Percentiles rank a stretch among this genome's conserved stretches.
Evolutionary conservation across 192 early-diverging fungal species (phyloP).

Genomic region (Rhizoclosmatium globosum): DNA sequence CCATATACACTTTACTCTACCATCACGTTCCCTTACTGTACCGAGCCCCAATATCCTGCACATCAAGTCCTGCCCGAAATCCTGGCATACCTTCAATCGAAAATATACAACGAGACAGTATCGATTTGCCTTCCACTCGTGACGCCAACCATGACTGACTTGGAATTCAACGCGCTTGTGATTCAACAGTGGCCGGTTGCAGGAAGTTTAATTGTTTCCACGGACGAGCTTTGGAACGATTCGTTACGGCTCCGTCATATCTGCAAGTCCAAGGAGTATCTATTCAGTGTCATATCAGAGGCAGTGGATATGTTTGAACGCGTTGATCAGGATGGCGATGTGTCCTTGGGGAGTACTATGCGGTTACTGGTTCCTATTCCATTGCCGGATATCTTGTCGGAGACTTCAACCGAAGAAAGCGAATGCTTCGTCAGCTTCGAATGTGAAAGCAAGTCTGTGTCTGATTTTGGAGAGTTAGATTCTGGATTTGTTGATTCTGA

Average conservation of each 20-base stretch:
- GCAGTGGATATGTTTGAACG: background rate
- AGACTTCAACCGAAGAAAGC: no score
- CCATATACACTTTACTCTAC: background rate
- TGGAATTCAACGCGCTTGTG: background rate
- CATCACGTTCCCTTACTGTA: constrained; percentile 46
- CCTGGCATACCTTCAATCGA: background rate
- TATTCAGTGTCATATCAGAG: background rate
- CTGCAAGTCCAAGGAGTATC: constrained; percentile 37
- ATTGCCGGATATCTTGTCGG: no score
- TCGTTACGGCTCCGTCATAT: constrained; percentile 44
- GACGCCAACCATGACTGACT: constrained; percentile 20
- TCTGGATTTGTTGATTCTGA: no score
- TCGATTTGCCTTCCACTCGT: background rate
- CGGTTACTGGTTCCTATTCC: no score
- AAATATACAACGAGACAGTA: constrained; percentile 31
- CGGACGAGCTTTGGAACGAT: constrained; percentile 1
- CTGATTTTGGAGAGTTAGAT: no score
- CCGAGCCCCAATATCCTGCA: constrained; percentile 40
- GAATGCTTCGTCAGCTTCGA: no score
- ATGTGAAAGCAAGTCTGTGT: no score
- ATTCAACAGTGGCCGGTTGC: background rate
- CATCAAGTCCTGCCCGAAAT: constrained; percentile 39
- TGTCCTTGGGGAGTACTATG: no score
- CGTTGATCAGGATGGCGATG: background rate
- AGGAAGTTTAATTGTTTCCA: background rate